A percentile compares a stretch with the other conserved stretches of the same genome.
Conservation (phyloP, 441 rosid genomes). For the Erysimum cheiri region DNA sequence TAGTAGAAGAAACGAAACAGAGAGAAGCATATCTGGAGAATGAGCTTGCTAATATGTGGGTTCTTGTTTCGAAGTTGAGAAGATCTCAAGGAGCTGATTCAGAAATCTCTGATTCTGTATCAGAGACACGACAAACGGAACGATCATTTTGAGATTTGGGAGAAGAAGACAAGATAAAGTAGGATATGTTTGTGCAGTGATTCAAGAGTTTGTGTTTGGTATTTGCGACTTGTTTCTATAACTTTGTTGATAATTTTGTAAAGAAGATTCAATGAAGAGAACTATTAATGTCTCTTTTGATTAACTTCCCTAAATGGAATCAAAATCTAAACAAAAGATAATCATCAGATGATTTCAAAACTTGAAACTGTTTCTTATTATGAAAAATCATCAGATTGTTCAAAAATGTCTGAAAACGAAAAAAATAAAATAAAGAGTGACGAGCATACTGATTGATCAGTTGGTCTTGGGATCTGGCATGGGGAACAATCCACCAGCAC, state of each 20-base stretch:
- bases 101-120: slow-evolving; percentile 47
- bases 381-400: slow-evolving; percentile 20
- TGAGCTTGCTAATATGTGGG: slow-evolving; percentile 99
- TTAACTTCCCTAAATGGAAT: not conserved
- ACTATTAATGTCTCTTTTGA: not conserved
- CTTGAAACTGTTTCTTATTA: slow-evolving; percentile 13
- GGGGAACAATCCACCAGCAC: slow-evolving; percentile 72
- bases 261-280: slow-evolving; percentile 25
- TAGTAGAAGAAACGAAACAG: slow-evolving; percentile 83
- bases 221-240: not conserved
- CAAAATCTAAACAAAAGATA: slow-evolving; percentile 5
- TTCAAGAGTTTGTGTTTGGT: slow-evolving; percentile 15
- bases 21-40: slow-evolving; percentile 97
- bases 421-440: not conserved
- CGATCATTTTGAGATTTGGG: slow-evolving; percentile 43
- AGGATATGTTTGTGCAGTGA: slow-evolving; percentile 41
- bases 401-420: not conserved
- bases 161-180: slow-evolving; percentile 8
- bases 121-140: slow-evolving; percentile 38
- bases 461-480: slow-evolving; percentile 89
- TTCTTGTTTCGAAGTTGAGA: slow-evolving; percentile 88
- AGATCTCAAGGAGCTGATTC: slow-evolving; percentile 62
- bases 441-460: slow-evolving; percentile 43
- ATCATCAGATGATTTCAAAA: not conserved
- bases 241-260: slow-evolving; percentile 36